Base-by-base conservation (phyloP, 495 filamentous ascomycete genomes). In the Parachaetomium inaequale region DNA sequence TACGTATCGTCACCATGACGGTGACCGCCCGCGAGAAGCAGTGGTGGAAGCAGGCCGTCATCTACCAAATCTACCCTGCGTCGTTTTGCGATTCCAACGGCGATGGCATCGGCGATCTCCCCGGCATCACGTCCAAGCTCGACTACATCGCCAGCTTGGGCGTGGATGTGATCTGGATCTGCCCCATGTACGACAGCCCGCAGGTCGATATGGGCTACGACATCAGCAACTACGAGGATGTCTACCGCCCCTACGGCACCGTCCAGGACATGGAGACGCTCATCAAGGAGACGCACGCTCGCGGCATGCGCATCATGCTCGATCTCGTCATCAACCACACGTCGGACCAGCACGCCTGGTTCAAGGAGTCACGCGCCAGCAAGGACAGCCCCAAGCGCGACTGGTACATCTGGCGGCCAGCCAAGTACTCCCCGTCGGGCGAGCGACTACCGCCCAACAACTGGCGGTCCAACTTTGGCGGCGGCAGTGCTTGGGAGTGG, bases 271-370 rank as follows among this genome's bases (percentile, higher is more conserved):
- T 88, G 25, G 84, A 87, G 19, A 69, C 74, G 15, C 68, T 90
- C 49, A 84, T 87, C 42, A 14, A 75, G 85, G 15, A 46, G 55
- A 46, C 42, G 7, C 55, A 58, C 28, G 42, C 40, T 23, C 55
- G 55, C 40, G 86, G 79, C 4, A 89, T 92, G 86, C 87, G 83
- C 67, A 70, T 91, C 29, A 76, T 92, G 15, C 83, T 92, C 72
- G 88, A 92, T 70, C 71, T 92, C 23, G 88, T 92, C 1, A 83
- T 90, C 32, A 92, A 92, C 66, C 89, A 92, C 70, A 90, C 87
- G 15, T 87, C 83, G 19, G 84, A 89, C 61, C 81, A 90, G 74
- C 87, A 90, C 66, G 78, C 80, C 29, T 92, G 89, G 88, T 92
- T 92, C 72, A 76, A 83, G 64, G 80, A 89, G 58, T 87, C 87